Base-by-base conservation (phyloP, 2,329 filamentous ascomycete genomes). In the Xylaria multiplex region DNA sequence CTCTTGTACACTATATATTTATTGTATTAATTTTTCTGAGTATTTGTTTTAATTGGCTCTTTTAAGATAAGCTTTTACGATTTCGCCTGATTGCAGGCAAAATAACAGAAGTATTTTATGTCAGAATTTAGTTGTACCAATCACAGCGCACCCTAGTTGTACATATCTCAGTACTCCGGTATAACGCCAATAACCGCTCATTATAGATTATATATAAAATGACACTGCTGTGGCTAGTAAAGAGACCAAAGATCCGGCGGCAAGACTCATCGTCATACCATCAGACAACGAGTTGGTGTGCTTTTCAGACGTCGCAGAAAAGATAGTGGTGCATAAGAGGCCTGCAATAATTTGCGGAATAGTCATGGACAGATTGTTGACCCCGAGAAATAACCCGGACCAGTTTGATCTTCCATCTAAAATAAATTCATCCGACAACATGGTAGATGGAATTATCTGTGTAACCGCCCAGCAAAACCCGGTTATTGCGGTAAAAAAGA, bases 361-460 rank as follows among this genome's bases (percentile, higher is more conserved):
- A 32, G 32, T 54, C 50, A 54, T 14, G 32, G 32, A 54, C 50
- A 54, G 50, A 24, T 54, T 54, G 50, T 54, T 54, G 9, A 54
- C 40, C 16, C 50, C 50, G 2, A 54, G 50, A 40, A 54, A 54
- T 24, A 54, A 19, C 19, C 50, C 50, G 19, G 50, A 54, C 3
- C n/a, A 9, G 35, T n/a, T 42, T 54, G 32, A 37, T 19, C 4
- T 54, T 54, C 19, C 24, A 24, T 11, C n/a, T 42, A 54, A 11
- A 24, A 54, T 19, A 24, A 54, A 54, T 9, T 54, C 50, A 11
- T 54, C 50, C 24, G 50, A 24, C 13, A 54, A 24, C n/a, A 54
- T 40, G 14, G 32, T 40, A 11, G 24, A 54, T 40, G 32, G 50
- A 54, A 54, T 54, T 35, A 54, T 40, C 19, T 54, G 50, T 19